These are phyloP conservation scores for Yueomyces sp. DNA, from an alignment of 805 yeast genomes.

Conservation along the genomic window DNA sequence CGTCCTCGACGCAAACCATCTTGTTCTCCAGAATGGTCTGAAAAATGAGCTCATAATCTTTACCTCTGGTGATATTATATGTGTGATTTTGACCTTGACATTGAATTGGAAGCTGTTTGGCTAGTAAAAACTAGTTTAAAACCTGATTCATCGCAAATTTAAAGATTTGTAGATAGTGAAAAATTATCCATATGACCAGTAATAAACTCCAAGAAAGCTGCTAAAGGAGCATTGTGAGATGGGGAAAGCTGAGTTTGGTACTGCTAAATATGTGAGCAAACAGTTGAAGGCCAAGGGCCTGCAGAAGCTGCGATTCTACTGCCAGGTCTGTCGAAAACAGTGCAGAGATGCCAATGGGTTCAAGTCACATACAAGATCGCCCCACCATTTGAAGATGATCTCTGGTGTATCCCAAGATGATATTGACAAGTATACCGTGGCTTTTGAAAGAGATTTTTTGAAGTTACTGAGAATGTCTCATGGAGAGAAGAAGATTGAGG, in stretches of 20 bases:
- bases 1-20: too few species aligned
- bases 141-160: not conserved
- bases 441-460: constrained; percentile 54
- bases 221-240: not conserved
- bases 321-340: constrained; percentile 86
- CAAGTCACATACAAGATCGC: constrained; percentile 77
- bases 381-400: constrained; percentile 54
- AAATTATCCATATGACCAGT: not conserved
- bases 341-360: constrained; percentile 95
- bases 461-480: constrained; percentile 50
- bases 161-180: not conserved
- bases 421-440: constrained; percentile 43
- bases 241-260: constrained; percentile 42
- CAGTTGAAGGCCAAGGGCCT: constrained; percentile 73
- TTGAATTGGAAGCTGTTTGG: too few species aligned
- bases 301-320: constrained; percentile 75
- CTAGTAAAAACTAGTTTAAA: too few species aligned
- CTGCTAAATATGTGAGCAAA: constrained; percentile 61
- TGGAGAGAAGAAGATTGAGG: constrained; percentile 68
- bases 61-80: too few species aligned
- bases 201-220: not conserved
- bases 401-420: constrained; percentile 33
- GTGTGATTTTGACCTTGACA: too few species aligned
- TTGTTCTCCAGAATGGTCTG: too few species aligned
- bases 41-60: too few species aligned